These are phyloP conservation scores for Leptographium procerum DNA, from an alignment of 2,329 filamentous ascomycete genomes.

Conservation along the genomic window DNA sequence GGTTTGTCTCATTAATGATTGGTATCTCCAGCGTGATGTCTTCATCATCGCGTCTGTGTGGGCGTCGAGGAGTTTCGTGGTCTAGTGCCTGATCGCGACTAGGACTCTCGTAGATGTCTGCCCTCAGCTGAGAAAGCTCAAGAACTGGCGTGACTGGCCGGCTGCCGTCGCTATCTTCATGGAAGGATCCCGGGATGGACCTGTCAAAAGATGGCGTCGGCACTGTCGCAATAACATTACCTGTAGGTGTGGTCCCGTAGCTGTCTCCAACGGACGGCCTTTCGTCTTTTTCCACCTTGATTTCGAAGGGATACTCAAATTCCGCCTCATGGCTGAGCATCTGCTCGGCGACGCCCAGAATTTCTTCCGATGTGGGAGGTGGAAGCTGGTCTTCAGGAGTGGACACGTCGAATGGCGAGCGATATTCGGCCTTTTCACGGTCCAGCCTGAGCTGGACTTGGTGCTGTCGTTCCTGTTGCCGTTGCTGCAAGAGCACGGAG, in stretches of 20 bases:
- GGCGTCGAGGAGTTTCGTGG: background rate
- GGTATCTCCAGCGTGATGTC: background rate
- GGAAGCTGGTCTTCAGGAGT: constrained; percentile 1
- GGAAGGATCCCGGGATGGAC: constrained; percentile 8
- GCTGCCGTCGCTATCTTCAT: constrained; percentile 7
- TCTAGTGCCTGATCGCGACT: background rate
- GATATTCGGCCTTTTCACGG: constrained; percentile 10
- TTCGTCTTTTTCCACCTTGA: background rate
- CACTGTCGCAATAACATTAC: background rate
- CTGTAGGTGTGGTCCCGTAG: background rate
- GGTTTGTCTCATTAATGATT: background rate
- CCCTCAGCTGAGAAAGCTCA: background rate
- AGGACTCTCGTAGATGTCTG: background rate
- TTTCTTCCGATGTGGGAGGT: background rate
- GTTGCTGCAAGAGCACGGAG: background rate
- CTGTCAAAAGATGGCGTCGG: background rate
- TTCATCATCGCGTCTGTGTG: background rate
- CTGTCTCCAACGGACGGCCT: background rate
- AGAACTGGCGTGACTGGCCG: constrained; percentile 3
- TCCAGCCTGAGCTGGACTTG: background rate
- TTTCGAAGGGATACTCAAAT: constrained; percentile 40
- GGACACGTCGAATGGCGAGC: constrained; percentile 11
- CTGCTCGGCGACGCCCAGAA: background rate
- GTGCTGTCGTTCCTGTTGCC: background rate
- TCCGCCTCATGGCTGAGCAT: constrained; percentile 22